Conservation (phyloP, 768 basidiomycete genomes). For the Phallus indusiatus region DNA sequence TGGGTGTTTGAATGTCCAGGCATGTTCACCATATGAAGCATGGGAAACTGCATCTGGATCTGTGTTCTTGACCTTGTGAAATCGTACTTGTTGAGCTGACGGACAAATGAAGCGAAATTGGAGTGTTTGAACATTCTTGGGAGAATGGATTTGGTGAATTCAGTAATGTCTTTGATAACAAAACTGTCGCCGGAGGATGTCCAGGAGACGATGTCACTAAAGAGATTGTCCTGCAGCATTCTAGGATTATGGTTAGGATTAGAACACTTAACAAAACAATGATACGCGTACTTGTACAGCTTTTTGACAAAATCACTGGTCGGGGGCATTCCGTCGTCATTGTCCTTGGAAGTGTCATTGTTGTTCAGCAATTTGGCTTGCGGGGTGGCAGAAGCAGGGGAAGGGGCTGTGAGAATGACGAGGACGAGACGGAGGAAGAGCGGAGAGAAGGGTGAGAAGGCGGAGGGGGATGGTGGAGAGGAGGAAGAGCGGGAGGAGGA, state of each 20-base stretch:
- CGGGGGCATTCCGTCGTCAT: conserved; percentile 73
- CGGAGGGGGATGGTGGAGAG: conserved; percentile 1
- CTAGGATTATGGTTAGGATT: conserved; percentile 28
- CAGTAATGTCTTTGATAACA: conserved; percentile 96
- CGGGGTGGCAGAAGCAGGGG: conserved; percentile 1
- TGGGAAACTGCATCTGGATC: conserved; percentile 15
- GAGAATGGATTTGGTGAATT: conserved; percentile 85
- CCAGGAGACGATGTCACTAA: conserved; percentile 73
- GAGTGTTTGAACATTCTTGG: conserved; percentile 93
- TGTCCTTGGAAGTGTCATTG: conserved; percentile 22
- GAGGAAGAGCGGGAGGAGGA: neutral
- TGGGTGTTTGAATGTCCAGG: conserved; percentile 27
- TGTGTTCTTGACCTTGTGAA: conserved; percentile 64
- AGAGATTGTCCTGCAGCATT: conserved; percentile 78
- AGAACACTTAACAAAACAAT: neutral
- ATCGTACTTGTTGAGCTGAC: conserved; percentile 96
- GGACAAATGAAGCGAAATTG: conserved; percentile 87
- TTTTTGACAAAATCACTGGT: conserved; percentile 94
- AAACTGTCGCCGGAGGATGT: conserved; percentile 79
- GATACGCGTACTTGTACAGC: conserved; percentile 64
- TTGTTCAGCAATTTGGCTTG: conserved; percentile 4
- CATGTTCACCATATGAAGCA: conserved; percentile 22
- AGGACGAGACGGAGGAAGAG: conserved; percentile 18
- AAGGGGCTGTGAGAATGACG: conserved; percentile 8
- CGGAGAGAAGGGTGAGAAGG: conserved; percentile 18